Base-by-base conservation (phyloP, 257 asterid genomes). In the Solanum piurae region DNA sequence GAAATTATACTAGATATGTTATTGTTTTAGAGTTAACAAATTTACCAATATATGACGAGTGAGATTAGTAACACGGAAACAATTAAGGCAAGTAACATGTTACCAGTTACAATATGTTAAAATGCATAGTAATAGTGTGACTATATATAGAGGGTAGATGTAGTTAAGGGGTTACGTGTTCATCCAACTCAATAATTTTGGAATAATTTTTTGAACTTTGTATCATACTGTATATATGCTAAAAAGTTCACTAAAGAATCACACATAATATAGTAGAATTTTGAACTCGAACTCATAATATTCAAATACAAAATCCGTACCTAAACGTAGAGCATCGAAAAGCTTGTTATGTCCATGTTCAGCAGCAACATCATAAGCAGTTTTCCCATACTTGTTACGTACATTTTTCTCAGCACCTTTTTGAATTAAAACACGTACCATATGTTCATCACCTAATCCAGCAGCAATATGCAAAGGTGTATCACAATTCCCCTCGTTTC, bases 321-420 rank as follows among this genome's bases (percentile, higher is more conserved):
- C 98, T 9, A 95, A 84, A 14, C 92, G 93, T 5, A 95, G 95
- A 3, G 91, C 92, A 13, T 95, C 98, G 75, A 92, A 95, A 27
- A 95, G 93, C 87, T 90, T 90, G 1, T 88, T 38, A 83, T 95
- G 93, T n/a, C 98, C 98, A 49, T 91, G 88, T 86, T 95, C 98
- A 2, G 95, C 98, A 3, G 98, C 98, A 11, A 94, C 92, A 55
- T 94, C 98, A 37, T 94, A 94, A 4, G 96, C 95, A 0, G 96
- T 94, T 40, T 91, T 94, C 3, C 98, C 95, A 0, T 13, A 64
- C 13, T 86, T 89, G 91, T 93, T 94, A 71, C 98, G 82, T 5
- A 94, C 85, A 3, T 94, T 93, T 49, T 95, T 95, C 44, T 93
- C 95, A 0, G 98, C 94, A 13, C 98, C 98, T 71, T 93, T 94